Evolutionary conservation across 2,329 filamentous ascomycete species (phyloP), one percentile per base, ranked within the genome.

Genomic region (Alternaria postmessia): DNA sequence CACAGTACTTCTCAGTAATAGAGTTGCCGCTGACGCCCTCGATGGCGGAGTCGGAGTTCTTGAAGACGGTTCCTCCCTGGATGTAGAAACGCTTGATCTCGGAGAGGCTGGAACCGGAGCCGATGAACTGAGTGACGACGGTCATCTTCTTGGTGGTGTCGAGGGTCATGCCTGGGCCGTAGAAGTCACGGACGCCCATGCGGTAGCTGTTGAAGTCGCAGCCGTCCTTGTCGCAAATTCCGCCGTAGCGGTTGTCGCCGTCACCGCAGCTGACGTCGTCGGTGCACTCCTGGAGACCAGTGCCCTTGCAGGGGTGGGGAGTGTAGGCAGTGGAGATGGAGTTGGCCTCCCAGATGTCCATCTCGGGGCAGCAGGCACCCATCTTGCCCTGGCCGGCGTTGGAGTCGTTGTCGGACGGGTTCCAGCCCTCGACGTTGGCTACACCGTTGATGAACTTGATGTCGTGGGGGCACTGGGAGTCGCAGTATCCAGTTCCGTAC

Each of bases 291-390:
- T 76, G 75, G 67, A 86, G 83, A 51, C 81, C 83, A 44, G 80
- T 75, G 59, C 74, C 79, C 56, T 78, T 79, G 82, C 89, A 91
- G 43, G 87, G 83, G 76, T 91, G 89, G 18, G 89, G 87, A 6
- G 89, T 91, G 72, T 84, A 84, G 53, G 89, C 89, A 16, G 84
- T 85, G 20, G 88, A 85, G 72, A 89, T 84, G 66, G 81, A 83
- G 83, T 91, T 91, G 68, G 88, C 88, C 80, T 91, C 88, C 88
- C 88, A 90, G 76, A 89, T 83, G 68, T 91, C 88, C 84, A 91
- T 88, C 78, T 91, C 89, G 43, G 84, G 79, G 76, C 88, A 91
- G 85, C 89, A 91, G 39, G 87, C 82, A 62, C 89, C 88, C 51
- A 84, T 79, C 43, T 77, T 76, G 39, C 85, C 86, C 24, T 77